Evolutionary conservation across 495 filamentous ascomycete species (phyloP), one percentile per base, ranked within the genome.

Genomic region (Penicillium roqueforti): DNA sequence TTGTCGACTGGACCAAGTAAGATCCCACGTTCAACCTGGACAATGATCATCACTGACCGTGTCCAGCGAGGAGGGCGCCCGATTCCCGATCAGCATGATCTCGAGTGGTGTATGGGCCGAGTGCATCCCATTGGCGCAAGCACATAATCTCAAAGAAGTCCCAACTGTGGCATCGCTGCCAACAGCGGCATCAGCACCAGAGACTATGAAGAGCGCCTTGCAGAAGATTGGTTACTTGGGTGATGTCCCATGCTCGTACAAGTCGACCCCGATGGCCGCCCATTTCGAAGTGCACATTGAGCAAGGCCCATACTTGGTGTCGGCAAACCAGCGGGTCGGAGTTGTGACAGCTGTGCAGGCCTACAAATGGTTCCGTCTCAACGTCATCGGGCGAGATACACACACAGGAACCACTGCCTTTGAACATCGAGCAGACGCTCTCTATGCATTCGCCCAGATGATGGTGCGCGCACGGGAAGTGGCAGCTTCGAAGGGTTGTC

Each of bases 251-350:
- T 80, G 80, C 14, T 83, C 76, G 42, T 77, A 86, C 63, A 73
- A 79, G 54, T 68, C 76, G 42, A 84, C 80, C 11, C 87, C 86
- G 0, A 83, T 92, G 73, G 89, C 81, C 16, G 88, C 88, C 1
- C 87, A 91, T 64, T 92, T 92, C 67, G 88, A 93, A 63, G 72
- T 91, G 4, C 88, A 92, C 60, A 91, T 92, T 50, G 88, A 92
- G 61, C 88, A 92, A 68, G 87, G 87, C 0, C 87, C 87, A 14
- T 81, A 86, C 37, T 77, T 92, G 3, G 80, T 89, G 47, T 69
- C 73, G 2, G 76, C 80, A 20, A 68, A 74, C 18, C 76, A 84
- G 57, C 83, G 83, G 34, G 79, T 91, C 22, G 88, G 87, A 7
- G 79, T 89, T 6, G 88, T 91, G 19, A 78, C 79, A 20, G 88